These are phyloP conservation scores for Pilatotrama ljubarskyi DNA, from an alignment of 768 basidiomycete species.

Conservation along the genomic window DNA sequence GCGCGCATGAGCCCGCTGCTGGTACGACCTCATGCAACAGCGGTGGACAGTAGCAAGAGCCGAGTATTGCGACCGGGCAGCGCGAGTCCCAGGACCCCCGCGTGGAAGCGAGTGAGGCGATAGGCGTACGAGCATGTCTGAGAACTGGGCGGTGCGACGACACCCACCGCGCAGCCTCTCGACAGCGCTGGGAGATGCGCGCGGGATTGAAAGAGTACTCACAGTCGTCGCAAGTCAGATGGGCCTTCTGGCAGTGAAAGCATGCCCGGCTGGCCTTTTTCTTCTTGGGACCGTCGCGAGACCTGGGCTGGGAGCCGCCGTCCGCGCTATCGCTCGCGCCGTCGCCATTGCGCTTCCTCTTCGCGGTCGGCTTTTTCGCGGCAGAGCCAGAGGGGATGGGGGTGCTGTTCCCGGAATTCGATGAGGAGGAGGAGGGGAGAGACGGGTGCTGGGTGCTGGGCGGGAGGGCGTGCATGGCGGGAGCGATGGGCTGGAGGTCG, in stretches of 20 bases:
- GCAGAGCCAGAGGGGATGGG: constrained; percentile 25
- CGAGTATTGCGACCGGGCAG: background rate
- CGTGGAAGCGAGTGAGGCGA: background rate
- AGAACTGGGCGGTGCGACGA: background rate
- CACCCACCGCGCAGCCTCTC: background rate
- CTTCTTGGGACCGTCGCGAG: constrained; percentile 81
- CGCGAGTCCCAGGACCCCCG: background rate
- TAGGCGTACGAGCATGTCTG: background rate
- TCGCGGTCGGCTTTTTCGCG: constrained; percentile 45
- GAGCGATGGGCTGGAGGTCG: constrained; percentile 14
- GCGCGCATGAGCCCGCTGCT: background rate
- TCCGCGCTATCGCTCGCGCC: constrained; percentile 56
- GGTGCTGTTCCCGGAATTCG: constrained; percentile 24
- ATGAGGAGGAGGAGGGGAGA: constrained; percentile 28
- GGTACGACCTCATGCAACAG: background rate
- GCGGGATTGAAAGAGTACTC: constrained; percentile 36
- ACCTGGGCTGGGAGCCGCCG: constrained; percentile 47
- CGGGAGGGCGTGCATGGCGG: constrained; percentile 17
- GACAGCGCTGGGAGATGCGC: background rate
- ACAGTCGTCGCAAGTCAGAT: constrained; percentile 99
- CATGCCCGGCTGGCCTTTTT: constrained; percentile 95
- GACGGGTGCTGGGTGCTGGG: constrained; percentile 22
- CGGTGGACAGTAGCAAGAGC: background rate
- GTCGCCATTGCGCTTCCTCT: constrained; percentile 64
- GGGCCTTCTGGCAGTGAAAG: constrained; percentile 94